These are phyloP conservation scores for Corniculantispora saksenae DNA, from an alignment of 2,329 filamentous ascomycete species.

Conservation along the genomic window DNA sequence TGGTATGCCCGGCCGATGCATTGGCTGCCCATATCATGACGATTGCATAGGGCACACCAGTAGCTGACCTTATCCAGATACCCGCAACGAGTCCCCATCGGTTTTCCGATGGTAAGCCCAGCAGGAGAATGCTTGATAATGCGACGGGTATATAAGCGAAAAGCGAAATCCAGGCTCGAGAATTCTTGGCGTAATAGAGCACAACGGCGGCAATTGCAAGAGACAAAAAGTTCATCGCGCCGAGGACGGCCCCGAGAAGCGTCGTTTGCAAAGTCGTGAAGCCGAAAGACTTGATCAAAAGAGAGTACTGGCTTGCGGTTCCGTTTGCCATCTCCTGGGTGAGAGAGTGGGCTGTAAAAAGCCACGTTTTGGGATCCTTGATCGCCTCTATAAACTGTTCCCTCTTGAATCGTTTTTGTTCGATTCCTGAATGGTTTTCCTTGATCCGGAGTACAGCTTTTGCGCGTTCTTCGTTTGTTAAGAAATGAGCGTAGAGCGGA, in stretches of 20 bases:
- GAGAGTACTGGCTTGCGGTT: conserved; percentile 40
- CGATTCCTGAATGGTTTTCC: conserved; percentile 34
- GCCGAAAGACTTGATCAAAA: conserved; percentile 47
- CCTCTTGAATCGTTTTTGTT: conserved; percentile 36
- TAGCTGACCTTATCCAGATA: conserved; percentile 21
- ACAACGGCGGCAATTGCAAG: conserved; percentile 16
- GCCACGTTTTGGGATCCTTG: conserved; percentile 33
- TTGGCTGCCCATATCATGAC: conserved; percentile 25
- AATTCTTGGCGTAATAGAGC: conserved; percentile 15
- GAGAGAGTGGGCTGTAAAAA: conserved; percentile 31
- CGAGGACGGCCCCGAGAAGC: conserved; percentile 23
- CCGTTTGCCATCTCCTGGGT: conserved; percentile 41
- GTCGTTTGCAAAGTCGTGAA: conserved; percentile 40
- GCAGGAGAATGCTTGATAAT: conserved; percentile 20
- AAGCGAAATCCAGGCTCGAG: conserved; percentile 22
- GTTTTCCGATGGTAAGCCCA: conserved; percentile 20
- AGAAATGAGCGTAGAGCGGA: conserved; percentile 24
- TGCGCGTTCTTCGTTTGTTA: conserved; percentile 28
- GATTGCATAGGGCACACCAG: conserved; percentile 25
- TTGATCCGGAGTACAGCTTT: conserved; percentile 35
- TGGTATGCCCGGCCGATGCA: conserved; percentile 38
- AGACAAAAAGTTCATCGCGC: conserved; percentile 18
- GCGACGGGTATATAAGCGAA: conserved; percentile 21
- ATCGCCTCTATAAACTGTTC: conserved; percentile 33
- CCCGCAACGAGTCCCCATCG: conserved; percentile 24